A percentile compares a stretch with the other conserved stretches of the same genome.
These are phyloP conservation scores for Nannizziopsis arthrosporioides DNA, from an alignment of 2,329 filamentous ascomycete genomes.

Conservation along the genomic window DNA sequence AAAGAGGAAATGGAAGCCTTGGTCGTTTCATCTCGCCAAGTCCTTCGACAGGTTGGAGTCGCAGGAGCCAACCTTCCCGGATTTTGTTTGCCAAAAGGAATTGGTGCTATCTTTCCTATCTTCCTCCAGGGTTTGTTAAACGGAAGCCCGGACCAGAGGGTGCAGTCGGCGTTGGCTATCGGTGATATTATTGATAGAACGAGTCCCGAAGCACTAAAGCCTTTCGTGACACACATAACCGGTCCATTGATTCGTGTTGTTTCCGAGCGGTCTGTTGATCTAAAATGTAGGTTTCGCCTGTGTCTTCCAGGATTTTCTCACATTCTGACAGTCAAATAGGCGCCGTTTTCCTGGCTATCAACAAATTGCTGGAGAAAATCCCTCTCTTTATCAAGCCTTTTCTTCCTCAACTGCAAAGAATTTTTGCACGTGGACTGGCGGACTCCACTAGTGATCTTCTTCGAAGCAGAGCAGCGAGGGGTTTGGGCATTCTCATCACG, in stretches of 20 bases:
- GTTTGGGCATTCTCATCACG: constrained; percentile 87
- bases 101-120: constrained; percentile 89
- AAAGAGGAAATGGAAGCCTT: constrained; percentile 98
- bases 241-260: constrained; percentile 96
- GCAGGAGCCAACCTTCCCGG: constrained; percentile 73
- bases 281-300: constrained; percentile 49
- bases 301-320: background rate
- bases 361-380: constrained; percentile 93
- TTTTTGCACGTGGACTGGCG: constrained; percentile 89
- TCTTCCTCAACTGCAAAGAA: constrained; percentile 88
- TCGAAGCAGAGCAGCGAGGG: constrained; percentile 79
- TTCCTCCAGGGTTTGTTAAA: constrained; percentile 98
- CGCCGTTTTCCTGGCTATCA: constrained; percentile 84
- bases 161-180: constrained; percentile 81
- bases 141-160: constrained; percentile 80
- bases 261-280: constrained; percentile 87
- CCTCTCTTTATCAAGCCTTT: constrained; percentile 91
- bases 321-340: constrained; percentile 36
- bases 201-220: constrained; percentile 73
- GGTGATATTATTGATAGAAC: constrained; percentile 93
- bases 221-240: constrained; percentile 94
- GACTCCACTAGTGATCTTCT: constrained; percentile 85
- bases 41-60: constrained; percentile 78
- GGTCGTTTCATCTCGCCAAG: constrained; percentile 73
- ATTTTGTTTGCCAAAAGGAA: constrained; percentile 86